A percentile compares a stretch with the other conserved stretches of the same genome.
Conservation (phyloP, 1,284 basidiomycete species). For the Marasmius sp. region DNA sequence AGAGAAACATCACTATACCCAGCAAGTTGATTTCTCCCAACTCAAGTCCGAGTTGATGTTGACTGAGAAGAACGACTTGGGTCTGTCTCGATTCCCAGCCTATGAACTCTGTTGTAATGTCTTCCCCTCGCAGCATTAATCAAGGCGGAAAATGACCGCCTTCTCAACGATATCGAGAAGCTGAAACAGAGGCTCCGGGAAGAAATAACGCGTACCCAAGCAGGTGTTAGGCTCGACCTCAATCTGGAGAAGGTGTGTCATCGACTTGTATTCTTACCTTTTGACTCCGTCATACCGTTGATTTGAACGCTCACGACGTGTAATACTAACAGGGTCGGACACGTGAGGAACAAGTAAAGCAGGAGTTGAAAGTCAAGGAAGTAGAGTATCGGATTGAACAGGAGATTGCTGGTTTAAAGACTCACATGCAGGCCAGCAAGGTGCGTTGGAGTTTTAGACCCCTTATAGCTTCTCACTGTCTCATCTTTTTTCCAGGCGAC, state of each 20-base stretch:
- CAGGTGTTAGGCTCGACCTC: conserved; percentile 91
- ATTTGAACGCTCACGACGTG: neutral
- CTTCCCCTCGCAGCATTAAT: conserved; percentile 62
- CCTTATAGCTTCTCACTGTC: conserved; percentile 24
- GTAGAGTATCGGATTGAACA: conserved; percentile 97
- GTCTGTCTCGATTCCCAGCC: neutral
- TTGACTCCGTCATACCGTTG: neutral
- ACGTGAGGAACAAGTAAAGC: conserved; percentile 89
- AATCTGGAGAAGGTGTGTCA: conserved; percentile 83
- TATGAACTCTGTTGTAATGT: neutral
- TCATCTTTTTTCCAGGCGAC: conserved; percentile 53
- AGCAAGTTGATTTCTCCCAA: conserved; percentile 97
- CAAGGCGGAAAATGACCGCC: conserved; percentile 93
- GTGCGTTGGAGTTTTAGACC: conserved; percentile 28
- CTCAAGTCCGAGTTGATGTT: conserved; percentile 96
- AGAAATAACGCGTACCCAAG: conserved; percentile 90
- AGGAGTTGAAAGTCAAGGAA: conserved; percentile 97
- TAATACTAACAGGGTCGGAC: conserved; percentile 64
- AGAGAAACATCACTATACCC: conserved; percentile 95
- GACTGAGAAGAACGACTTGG: conserved; percentile 96
- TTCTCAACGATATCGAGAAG: conserved; percentile 92
- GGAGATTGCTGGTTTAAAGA: conserved; percentile 90
- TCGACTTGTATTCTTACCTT: neutral
- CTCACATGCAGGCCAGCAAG: conserved; percentile 92
- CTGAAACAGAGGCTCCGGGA: conserved; percentile 93